Evolutionary conservation across 306 rosid genomes (phyloP), one percentile per base, ranked within the genome.

Genomic region (Astragalus glycyphyllos): DNA sequence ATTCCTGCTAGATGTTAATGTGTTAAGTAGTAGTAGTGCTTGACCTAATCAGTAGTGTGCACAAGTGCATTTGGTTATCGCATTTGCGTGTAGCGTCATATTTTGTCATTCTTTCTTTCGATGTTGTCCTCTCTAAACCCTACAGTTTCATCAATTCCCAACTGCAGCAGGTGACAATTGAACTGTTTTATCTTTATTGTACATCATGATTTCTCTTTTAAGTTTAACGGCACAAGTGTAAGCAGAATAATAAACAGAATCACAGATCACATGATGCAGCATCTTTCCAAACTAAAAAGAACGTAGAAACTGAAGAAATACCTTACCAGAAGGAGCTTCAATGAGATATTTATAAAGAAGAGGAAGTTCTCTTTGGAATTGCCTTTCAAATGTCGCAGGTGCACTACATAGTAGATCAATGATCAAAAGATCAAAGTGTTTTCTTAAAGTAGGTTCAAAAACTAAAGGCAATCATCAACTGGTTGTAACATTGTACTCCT

Each of bases 381-480:
- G 89, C 60, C 85, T 82, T 84, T 88, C 97, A 84, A 83, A 91
- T 40, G 92, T 80, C 56, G 89, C 81, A 64, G 97, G 96, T 34
- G 89, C 96, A 77, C 97, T 91, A 45, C 74, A 83, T 2, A 54
- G 62, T 23, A 84, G 40, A 65, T 51, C 65, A 49, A 85, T 46
- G 72, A 31, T 68, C 23, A 12, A 58, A 72, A 29, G 12, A 77
- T 38, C 69, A 41, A 45, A 57, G 56, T 54, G 11, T 14, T 48
- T 34, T 55, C 23, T 11, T 34, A n/a, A 63, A 64, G 37, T 42
- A 58, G 35, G 64, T 69, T 57, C 47, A 20, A 35, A 58, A 32
- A 64, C 29, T 61, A 46, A 66, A 59, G 63, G 20, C 35, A 63
- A 53, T 51, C 58, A 31, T 60, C 54, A 16, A 67, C 14, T 17